Evolutionary conservation across 2,329 filamentous ascomycete species (phyloP).

Genomic region (Trichoderma endophyticum): DNA sequence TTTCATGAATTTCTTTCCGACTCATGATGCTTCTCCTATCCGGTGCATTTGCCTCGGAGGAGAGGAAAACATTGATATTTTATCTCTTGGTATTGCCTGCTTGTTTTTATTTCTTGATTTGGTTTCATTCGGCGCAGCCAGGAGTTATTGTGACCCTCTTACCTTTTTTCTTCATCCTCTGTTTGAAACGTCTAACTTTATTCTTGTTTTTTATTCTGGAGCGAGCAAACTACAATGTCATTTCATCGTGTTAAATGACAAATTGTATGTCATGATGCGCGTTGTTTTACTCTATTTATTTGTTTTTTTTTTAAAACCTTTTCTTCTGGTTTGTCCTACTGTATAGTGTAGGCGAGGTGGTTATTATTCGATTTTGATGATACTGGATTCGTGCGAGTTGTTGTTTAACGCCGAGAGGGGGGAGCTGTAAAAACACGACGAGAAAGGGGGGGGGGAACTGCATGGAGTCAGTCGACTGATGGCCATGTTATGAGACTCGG

Average conservation of each 20-base stretch:
- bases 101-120: slow-evolving; percentile 14
- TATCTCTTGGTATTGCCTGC: background rate
- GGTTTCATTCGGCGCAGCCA: slow-evolving; percentile 29
- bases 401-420: background rate
- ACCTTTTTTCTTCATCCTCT: slow-evolving; percentile 19
- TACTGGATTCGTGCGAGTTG: background rate
- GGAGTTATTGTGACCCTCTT: slow-evolving; percentile 27
- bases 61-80: background rate
- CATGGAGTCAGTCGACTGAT: background rate
- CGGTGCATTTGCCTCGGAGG: background rate
- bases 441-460: background rate
- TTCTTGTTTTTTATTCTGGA: background rate
- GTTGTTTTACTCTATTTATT: background rate
- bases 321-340: background rate
- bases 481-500: slow-evolving; percentile 11
- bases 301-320: background rate
- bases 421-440: background rate
- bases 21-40: slow-evolving; percentile 2
- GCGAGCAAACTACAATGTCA: slow-evolving; percentile 5
- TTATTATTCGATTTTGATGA: background rate
- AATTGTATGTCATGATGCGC: slow-evolving; percentile 10
- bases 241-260: background rate
- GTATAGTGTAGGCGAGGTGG: background rate
- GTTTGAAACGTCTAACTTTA: slow-evolving; percentile 3
- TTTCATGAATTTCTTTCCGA: slow-evolving; percentile 18